Percentiles rank a stretch among this genome's conserved stretches.
Conservation (phyloP, 2,329 filamentous ascomycete genomes). For the Ophiobolus disseminans region DNA sequence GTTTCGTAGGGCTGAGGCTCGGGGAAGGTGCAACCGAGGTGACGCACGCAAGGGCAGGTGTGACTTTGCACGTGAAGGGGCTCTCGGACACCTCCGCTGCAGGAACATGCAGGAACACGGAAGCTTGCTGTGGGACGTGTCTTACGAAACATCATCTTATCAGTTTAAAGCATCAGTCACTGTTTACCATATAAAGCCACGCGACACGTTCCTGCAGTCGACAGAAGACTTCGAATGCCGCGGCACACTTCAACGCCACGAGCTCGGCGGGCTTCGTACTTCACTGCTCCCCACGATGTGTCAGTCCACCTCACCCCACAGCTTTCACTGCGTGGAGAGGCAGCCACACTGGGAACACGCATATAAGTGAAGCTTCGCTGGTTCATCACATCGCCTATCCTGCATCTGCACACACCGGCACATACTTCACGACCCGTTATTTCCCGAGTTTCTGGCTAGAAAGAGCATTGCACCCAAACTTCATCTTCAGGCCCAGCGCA, state of each 20-base stretch:
- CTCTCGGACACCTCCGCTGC: slow-evolving; percentile 12
- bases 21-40: slow-evolving; percentile 17
- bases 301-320: slow-evolving; percentile 42
- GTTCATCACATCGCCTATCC: slow-evolving; percentile 34
- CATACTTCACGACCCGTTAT: slow-evolving; percentile 13
- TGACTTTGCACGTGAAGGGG: slow-evolving; percentile 20
- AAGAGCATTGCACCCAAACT: background rate
- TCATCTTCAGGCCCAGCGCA: background rate
- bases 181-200: too few relatives aligned
- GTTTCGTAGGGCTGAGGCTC: slow-evolving; percentile 14
- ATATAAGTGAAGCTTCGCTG: slow-evolving; percentile 30
- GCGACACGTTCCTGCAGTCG: background rate
- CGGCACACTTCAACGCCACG: background rate
- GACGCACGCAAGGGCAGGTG: slow-evolving; percentile 27
- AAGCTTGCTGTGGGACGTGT: slow-evolving; percentile 8
- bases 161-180: too few relatives aligned
- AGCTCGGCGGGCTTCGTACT: slow-evolving; percentile 11
- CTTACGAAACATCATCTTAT: background rate
- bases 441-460: slow-evolving; percentile 14
- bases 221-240: background rate
- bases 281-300: slow-evolving; percentile 15
- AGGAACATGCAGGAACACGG: slow-evolving; percentile 13
- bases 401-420: slow-evolving; percentile 10
- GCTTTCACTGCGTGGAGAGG: slow-evolving; percentile 15
- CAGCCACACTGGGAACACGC: slow-evolving; percentile 35